These are phyloP conservation scores for Tetradesmus lagerheimii DNA, from an alignment of 139 green algal genomes.

Conservation along the genomic window DNA sequence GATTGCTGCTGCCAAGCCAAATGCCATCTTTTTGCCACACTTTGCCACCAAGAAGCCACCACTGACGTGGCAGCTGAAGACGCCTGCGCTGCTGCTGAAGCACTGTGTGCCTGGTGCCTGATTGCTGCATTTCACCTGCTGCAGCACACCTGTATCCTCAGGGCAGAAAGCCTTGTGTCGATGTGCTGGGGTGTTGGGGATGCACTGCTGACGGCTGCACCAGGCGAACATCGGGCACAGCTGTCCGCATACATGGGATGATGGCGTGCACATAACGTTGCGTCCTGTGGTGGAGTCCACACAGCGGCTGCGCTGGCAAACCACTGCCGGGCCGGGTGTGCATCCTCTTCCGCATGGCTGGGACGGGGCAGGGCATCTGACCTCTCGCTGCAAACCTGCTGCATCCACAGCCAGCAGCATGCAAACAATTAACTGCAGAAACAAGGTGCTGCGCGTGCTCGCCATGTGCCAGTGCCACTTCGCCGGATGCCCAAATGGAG, in stretches of 20 bases:
- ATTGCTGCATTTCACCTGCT: background rate
- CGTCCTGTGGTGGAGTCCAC: background rate
- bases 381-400: background rate
- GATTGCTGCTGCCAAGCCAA: slow-evolving; percentile 9
- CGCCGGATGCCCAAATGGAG: too few relatives aligned
- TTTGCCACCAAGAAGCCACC: background rate
- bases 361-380: background rate
- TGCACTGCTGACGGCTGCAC: background rate
- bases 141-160: too few relatives aligned
- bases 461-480: background rate
- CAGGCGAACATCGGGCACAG: slow-evolving; percentile 3
- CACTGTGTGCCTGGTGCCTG: background rate
- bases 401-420: background rate
- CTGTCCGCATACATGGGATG: background rate
- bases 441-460: background rate
- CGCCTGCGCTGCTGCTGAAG: background rate
- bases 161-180: background rate
- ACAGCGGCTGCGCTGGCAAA: background rate
- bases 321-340: background rate
- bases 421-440: background rate
- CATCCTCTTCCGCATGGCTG: slow-evolving; percentile 13
- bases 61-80: background rate
- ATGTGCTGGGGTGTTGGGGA: background rate
- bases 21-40: background rate
- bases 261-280: background rate